A percentile compares a stretch with the other conserved stretches of the same genome.
Evolutionary conservation across 1,284 basidiomycete genomes (phyloP).

Genomic region (Austroboletus novae-zelandiae): DNA sequence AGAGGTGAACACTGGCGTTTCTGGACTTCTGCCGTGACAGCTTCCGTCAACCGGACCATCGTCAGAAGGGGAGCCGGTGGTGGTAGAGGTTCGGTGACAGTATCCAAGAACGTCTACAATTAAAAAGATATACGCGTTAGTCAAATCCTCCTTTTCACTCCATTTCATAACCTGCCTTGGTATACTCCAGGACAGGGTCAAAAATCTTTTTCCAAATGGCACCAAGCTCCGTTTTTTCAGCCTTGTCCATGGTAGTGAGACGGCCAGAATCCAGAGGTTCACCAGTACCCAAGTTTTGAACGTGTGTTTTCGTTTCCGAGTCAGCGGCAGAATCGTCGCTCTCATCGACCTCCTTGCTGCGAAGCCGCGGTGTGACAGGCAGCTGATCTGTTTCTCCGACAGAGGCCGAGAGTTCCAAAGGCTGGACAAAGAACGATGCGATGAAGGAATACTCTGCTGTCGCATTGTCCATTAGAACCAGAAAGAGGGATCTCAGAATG

Average conservation of each 20-base stretch:
- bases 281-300: conserved; percentile 6
- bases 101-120: conserved; percentile 64
- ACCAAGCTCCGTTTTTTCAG: conserved; percentile 55
- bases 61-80: conserved; percentile 75
- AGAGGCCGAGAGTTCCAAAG: conserved; percentile 26
- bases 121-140: conserved; percentile 9
- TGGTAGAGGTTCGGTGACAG: conserved; percentile 67
- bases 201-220: conserved; percentile 88
- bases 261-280: conserved; percentile 23
- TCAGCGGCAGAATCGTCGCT: conserved; percentile 37
- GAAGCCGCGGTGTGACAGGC: conserved; percentile 36
- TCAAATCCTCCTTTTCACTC: neutral
- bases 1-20: conserved; percentile 75
- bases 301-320: conserved; percentile 38
- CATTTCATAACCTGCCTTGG: conserved; percentile 49
- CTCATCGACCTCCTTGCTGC: conserved; percentile 9
- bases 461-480: conserved; percentile 92
- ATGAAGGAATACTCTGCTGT: conserved; percentile 89
- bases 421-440: conserved; percentile 71
- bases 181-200: conserved; percentile 84
- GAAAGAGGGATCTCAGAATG: conserved; percentile 76
- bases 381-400: conserved; percentile 34
- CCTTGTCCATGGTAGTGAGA: conserved; percentile 44
- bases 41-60: conserved; percentile 87
- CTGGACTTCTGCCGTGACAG: conserved; percentile 69